Conservation (phyloP, 352 stramenopile genomes). For the Pythium chondricola region DNA sequence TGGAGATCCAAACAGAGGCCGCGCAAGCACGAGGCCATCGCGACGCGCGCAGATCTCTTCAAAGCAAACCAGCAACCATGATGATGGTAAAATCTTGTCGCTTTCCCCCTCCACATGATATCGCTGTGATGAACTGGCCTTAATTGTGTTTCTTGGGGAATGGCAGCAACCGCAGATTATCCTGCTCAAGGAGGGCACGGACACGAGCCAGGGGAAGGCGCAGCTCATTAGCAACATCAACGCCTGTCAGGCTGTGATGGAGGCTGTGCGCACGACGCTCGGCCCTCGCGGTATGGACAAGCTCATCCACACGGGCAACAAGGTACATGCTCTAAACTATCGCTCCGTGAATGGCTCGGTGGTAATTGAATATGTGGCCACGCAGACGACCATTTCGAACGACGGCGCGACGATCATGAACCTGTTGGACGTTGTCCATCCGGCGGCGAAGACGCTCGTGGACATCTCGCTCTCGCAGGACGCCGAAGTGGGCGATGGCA, state of each 20-base stretch:
- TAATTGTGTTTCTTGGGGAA: not conserved
- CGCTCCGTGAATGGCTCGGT: too few relatives aligned
- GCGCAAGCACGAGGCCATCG: not conserved
- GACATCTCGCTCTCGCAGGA: constrained; percentile 96
- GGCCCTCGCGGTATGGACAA: constrained; percentile 99
- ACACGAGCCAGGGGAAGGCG: constrained; percentile 96
- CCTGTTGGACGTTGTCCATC: constrained; percentile 97
- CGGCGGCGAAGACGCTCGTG: constrained; percentile 97
- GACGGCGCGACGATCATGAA: constrained; percentile 99
- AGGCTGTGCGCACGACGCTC: constrained; percentile 96
- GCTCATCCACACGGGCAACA: constrained; percentile 91
- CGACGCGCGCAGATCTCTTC: not conserved
- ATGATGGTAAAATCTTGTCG: constrained; percentile 30
- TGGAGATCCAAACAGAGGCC: not conserved
- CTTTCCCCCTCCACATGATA: not conserved
- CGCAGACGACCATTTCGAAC: constrained; percentile 96
- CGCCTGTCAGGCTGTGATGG: constrained; percentile 92
- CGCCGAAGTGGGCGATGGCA: constrained; percentile 89
- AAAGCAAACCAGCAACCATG: constrained; percentile 26
- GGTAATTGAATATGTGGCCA: too few relatives aligned
- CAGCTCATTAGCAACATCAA: constrained; percentile 93
- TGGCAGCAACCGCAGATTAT: constrained; percentile 95
- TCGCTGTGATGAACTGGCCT: not conserved
- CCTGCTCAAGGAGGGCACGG: constrained; percentile 97
- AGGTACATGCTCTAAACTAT: constrained; percentile 31